Base-by-base conservation (phyloP, 2,329 filamentous ascomycete species). In the Trichoderma sp. region DNA sequence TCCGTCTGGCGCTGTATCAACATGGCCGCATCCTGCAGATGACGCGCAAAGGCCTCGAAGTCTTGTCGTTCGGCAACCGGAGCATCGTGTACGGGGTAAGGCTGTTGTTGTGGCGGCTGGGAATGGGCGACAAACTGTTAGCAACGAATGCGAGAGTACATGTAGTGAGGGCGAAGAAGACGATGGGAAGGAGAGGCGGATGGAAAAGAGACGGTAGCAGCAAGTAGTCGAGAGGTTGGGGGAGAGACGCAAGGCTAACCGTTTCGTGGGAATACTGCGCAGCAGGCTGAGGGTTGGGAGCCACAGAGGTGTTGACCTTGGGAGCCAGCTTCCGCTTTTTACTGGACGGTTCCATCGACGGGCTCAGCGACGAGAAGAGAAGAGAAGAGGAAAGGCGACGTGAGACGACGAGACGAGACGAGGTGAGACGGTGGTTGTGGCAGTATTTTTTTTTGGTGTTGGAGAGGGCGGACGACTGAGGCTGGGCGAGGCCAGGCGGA, bases 1-100 rank as follows among this genome's bases (percentile, higher is more conserved):
- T 90, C 87, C 59, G 87, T 88, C 80, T 90, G 88, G 73, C 87
- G 85, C 78, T 90, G 88, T 75, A 91, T 90, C 76, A 90, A 83
- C 86, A 90, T 90, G 74, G 89, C 89, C 64, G 89, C 89, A 85
- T 91, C 89, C 78, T 91, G 89, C 58, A 91, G 85, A 81, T 91
- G 89, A 61, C 89, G 86, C 72, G 89, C 89, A 77, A 91, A 91
- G 68, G 88, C 86, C 79, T 91, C 89, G 80, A 91, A 91, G 76
- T 91, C 88, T 80, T 88, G 85, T 74, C 87, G 85, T 76, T 88
- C 85, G 70, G 80, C 77, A 75, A 78, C 71, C 28, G 82, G 79
- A 70, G 80, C 76, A 80, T 85, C 82, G 79, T 83, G 78, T 74
- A 78, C 75, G 76, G 82, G 73, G 79, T 79, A 78, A 30, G 81